Evolutionary conservation across 2,329 filamentous ascomycete species (phyloP).

Genomic region (Bisporella sp.): DNA sequence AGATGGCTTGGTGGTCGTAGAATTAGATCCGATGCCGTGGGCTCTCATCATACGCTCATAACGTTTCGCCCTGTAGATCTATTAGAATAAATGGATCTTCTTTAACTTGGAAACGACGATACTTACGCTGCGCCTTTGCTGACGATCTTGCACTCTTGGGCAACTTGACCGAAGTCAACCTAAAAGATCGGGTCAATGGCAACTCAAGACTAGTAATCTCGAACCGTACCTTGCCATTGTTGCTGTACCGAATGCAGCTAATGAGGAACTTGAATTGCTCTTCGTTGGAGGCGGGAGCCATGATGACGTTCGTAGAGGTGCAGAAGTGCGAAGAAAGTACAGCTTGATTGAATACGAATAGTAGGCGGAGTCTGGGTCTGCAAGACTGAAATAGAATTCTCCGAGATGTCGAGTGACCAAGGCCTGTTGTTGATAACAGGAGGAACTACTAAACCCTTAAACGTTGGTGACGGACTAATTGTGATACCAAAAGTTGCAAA

Average conservation of each 20-base stretch:
- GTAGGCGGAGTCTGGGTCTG: constrained; percentile 6
- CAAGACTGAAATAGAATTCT: too few species aligned
- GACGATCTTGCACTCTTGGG: constrained; percentile 54
- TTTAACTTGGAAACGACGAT: background rate
- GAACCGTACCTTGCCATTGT: constrained; percentile 48
- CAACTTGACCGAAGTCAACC: constrained; percentile 62
- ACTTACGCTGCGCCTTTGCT: constrained; percentile 65
- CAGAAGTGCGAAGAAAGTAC: background rate
- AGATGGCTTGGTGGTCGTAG: constrained; percentile 18
- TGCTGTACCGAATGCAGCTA: constrained; percentile 55
- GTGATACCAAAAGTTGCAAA: constrained; percentile 7
- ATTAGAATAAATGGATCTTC: background rate
- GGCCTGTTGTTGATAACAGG: constrained; percentile 5
- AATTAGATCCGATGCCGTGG: constrained; percentile 37
- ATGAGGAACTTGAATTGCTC: constrained; percentile 61
- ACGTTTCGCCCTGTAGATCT: constrained; percentile 51
- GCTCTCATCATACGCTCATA: constrained; percentile 61
- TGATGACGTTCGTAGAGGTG: constrained; percentile 26
- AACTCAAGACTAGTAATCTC: background rate
- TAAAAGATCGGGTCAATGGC: constrained; percentile 24
- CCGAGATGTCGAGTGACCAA: too few species aligned
- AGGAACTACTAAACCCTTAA: background rate
- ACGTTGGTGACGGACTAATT: too few species aligned
- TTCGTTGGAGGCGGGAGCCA: constrained; percentile 43
- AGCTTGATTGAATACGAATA: background rate